These are phyloP conservation scores for Rubroshorea leprosula DNA, from an alignment of 345 rosid genomes.

Conservation along the genomic window DNA sequence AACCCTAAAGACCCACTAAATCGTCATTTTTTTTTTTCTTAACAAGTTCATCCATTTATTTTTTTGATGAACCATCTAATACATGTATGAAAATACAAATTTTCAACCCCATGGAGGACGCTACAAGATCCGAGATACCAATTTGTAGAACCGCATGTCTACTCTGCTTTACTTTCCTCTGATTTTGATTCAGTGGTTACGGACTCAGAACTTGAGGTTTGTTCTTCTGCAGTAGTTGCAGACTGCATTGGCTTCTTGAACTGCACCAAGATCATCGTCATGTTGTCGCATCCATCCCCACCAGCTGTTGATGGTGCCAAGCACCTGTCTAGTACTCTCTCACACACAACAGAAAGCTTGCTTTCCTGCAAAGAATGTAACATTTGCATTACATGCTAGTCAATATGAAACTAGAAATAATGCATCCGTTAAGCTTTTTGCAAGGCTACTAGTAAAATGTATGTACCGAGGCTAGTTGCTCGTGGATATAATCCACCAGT, in stretches of 20 bases:
- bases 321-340: conserved; percentile 78
- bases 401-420: too few species aligned
- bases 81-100: too few species aligned
- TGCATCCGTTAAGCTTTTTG: not conserved
- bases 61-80: too few species aligned
- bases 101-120: too few species aligned
- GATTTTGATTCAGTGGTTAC: too few species aligned
- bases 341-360: conserved; percentile 72
- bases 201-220: not conserved
- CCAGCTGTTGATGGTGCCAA: conserved; percentile 79
- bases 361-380: conserved; percentile 46
- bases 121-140: too few species aligned
- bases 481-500: conserved; percentile 63
- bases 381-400: not conserved
- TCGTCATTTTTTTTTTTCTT: too few species aligned
- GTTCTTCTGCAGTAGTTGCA: conserved; percentile 30
- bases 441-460: conserved; percentile 3
- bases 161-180: too few species aligned
- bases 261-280: conserved; percentile 91
- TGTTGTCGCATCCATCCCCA: conserved; percentile 97
- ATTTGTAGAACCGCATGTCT: too few species aligned
- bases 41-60: too few species aligned
- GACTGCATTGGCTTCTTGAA: conserved; percentile 41
- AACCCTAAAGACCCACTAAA: too few species aligned
- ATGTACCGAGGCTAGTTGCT: conserved; percentile 42